Percentiles rank a stretch among this genome's conserved stretches.
Conservation (phyloP, 2,329 filamentous ascomycete genomes). For the Fusarium floridanum region DNA sequence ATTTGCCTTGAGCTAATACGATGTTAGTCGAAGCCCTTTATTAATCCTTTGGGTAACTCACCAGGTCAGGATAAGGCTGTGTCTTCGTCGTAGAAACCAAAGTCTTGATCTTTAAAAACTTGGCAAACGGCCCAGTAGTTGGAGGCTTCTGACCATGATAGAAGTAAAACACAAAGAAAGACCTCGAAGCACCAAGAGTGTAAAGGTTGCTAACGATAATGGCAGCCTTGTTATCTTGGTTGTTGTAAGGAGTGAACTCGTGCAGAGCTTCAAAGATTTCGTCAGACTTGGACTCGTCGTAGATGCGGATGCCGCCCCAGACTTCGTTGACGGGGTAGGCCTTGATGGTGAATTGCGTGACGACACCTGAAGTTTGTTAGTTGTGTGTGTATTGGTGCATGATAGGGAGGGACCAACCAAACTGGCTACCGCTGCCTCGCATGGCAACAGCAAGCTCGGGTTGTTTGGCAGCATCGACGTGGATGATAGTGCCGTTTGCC, state of each 20-base stretch:
- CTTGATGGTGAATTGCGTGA: constrained; percentile 9
- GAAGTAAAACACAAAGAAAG: constrained; percentile 20
- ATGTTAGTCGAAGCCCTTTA: fast-evolving
- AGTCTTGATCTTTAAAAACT: constrained; percentile 21
- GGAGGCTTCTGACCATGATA: constrained; percentile 23
- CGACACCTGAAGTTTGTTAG: not conserved
- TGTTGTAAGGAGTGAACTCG: constrained; percentile 22
- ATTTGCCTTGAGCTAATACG: not conserved
- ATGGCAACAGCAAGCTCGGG: constrained; percentile 21
- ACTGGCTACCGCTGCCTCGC: constrained; percentile 26
- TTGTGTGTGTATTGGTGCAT: not conserved
- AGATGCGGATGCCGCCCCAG: constrained; percentile 22
- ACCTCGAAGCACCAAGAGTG: not conserved
- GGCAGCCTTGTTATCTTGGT: not conserved
- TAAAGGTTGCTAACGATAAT: constrained; percentile 15
- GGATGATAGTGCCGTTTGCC: constrained; percentile 20
- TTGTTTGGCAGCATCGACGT: not conserved
- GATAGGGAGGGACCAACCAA: not conserved
- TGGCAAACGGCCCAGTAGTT: constrained; percentile 18
- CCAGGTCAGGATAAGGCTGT: constrained; percentile 9
- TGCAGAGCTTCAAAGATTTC: constrained; percentile 23
- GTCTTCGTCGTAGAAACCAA: not conserved
- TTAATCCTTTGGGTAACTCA: not conserved
- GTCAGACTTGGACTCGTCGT: constrained; percentile 9
- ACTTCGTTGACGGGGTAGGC: constrained; percentile 7